phyloP scores from a whole-genome alignment of 2,329 filamentous ascomycete species.

The Trichothecium roseum region DNA sequence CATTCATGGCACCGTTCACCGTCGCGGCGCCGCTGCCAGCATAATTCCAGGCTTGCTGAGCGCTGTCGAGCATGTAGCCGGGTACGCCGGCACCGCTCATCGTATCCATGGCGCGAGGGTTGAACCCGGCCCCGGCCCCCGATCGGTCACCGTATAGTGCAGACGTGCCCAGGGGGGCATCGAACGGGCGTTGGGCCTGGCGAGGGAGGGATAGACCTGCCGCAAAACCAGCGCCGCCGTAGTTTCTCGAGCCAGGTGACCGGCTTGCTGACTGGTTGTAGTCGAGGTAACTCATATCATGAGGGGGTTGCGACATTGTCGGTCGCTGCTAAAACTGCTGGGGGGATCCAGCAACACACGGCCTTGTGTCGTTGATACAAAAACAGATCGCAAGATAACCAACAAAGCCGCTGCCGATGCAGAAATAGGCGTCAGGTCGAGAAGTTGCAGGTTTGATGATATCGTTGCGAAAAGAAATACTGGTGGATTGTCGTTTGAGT shows the following conservation, averaged over 20 bases:
- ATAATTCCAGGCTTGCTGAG: slow-evolving; percentile 75
- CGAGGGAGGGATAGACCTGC: slow-evolving; percentile 30
- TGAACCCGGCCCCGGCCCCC: slow-evolving; percentile 37
- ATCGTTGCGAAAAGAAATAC: no score
- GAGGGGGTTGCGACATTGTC: slow-evolving; percentile 36
- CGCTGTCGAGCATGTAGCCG: slow-evolving; percentile 52
- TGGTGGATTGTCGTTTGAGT: no score
- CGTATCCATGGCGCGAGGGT: slow-evolving; percentile 46
- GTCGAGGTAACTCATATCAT: slow-evolving; percentile 62
- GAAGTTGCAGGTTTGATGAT: no score
- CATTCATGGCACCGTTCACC: slow-evolving; percentile 54
- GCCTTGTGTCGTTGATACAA: no score
- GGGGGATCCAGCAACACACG: no score
- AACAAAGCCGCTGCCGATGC: no score
- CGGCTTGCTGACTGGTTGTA: slow-evolving; percentile 51
- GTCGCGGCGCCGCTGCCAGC: slow-evolving; percentile 54
- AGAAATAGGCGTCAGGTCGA: no score
- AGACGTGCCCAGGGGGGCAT: slow-evolving; percentile 52
- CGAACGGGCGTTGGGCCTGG: slow-evolving; percentile 64
- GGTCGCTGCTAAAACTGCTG: neutral
- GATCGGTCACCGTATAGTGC: slow-evolving; percentile 65
- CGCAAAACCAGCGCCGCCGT: slow-evolving; percentile 36
- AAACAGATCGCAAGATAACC: no score
- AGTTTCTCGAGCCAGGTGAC: slow-evolving; percentile 53
- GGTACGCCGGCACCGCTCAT: slow-evolving; percentile 30